Evolutionary conservation across 345 rosid genomes (phyloP).

Genomic region (Firmiana major): DNA sequence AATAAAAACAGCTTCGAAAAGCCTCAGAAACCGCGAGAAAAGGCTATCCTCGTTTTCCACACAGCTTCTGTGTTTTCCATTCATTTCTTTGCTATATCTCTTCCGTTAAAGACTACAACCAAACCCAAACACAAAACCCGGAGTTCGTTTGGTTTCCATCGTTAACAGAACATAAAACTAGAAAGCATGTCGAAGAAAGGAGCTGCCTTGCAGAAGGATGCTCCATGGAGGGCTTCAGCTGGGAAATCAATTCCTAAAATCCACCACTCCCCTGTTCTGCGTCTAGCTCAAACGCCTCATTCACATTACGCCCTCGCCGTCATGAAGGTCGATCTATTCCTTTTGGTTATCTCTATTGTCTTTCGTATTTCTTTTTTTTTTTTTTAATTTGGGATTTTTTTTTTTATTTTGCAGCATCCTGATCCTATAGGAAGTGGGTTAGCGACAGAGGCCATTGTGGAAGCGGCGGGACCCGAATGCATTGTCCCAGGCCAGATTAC

Average conservation of each 20-base stretch:
- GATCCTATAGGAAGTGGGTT: constrained; percentile 79
- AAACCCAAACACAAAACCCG: neutral
- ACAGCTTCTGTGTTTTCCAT: constrained; percentile 1
- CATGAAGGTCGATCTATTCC: constrained; percentile 47
- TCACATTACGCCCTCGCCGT: constrained; percentile 58
- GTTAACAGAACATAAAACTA: neutral
- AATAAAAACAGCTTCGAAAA: neutral
- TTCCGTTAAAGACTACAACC: neutral
- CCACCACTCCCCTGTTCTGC: constrained; percentile 60
- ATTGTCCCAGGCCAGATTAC: constrained; percentile 78
- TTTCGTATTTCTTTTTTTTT: neutral
- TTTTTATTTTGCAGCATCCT: constrained; percentile 45
- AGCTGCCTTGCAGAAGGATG: constrained; percentile 62
- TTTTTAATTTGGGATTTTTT: neutral
- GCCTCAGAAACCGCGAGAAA: neutral
- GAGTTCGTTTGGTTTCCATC: neutral
- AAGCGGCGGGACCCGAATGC: constrained; percentile 90
- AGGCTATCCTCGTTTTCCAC: neutral
- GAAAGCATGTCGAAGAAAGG: constrained; percentile 56
- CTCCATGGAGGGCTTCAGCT: constrained; percentile 72
- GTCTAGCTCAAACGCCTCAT: constrained; percentile 47
- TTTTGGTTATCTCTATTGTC: neutral
- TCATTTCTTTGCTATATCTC: neutral
- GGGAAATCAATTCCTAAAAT: constrained; percentile 69
- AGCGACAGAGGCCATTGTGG: constrained; percentile 66